Conservation (phyloP, 331 rosid genomes). For the Arachis monticola region DNA sequence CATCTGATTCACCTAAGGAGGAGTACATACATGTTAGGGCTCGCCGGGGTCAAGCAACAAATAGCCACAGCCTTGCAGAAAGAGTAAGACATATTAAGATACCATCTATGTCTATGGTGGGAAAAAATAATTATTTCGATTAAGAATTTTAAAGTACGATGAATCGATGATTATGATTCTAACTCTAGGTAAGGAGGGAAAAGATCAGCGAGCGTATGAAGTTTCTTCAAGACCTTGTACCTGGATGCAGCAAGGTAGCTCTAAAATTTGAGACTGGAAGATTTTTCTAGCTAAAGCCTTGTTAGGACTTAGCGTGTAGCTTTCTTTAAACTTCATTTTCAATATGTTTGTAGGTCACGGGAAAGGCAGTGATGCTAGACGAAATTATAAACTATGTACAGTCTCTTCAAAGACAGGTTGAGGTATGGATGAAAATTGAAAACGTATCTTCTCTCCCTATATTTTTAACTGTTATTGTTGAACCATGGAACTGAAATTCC, state of each 20-base stretch:
- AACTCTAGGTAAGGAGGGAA: slow-evolving; percentile 86
- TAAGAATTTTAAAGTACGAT: slow-evolving; percentile 23
- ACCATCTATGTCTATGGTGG: not conserved
- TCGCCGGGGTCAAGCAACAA: slow-evolving; percentile 98
- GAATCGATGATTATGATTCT: slow-evolving; percentile 16
- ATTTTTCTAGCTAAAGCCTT: not conserved
- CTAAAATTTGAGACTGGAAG: not conserved
- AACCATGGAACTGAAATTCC: not conserved
- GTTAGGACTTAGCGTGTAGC: not conserved
- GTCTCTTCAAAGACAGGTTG: slow-evolving; percentile 96
- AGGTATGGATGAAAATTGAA: slow-evolving; percentile 56
- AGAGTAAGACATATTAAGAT: slow-evolving; percentile 60
- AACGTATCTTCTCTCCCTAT: not conserved
- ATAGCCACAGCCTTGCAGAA: slow-evolving; percentile 99
- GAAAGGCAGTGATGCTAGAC: slow-evolving; percentile 97
- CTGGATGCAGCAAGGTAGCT: slow-evolving; percentile 92
- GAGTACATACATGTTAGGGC: slow-evolving; percentile 99
- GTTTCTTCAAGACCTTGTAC: slow-evolving; percentile 96
- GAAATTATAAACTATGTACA: slow-evolving; percentile 97
- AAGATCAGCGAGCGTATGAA: slow-evolving; percentile 98
- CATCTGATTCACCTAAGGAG: slow-evolving; percentile 81
- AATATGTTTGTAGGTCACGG: slow-evolving; percentile 69
- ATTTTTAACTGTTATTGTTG: not conserved
- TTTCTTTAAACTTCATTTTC: slow-evolving; percentile 27
- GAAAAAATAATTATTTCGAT: not conserved